A percentile compares a stretch with the other conserved stretches of the same genome.
Conservation (phyloP, 371 early-diverging fungal genomes). For the Mucor circinelloides region DNA sequence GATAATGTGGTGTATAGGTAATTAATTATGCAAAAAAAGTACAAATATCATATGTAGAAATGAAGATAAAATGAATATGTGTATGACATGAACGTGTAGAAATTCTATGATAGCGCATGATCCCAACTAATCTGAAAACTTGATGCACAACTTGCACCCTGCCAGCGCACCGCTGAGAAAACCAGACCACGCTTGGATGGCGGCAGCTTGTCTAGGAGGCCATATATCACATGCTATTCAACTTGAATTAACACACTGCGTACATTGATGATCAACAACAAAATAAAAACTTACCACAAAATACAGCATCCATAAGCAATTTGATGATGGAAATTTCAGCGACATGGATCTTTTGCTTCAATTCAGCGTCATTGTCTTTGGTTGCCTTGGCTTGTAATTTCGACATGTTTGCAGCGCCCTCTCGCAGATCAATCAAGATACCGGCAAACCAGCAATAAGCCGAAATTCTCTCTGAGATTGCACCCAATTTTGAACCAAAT, state of each 20-base stretch:
- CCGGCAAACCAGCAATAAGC: constrained; percentile 64
- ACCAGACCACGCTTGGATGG: constrained; percentile 75
- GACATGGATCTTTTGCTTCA: constrained; percentile 46
- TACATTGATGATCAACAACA: not conserved
- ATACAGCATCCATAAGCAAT: constrained; percentile 61
- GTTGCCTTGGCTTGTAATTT: constrained; percentile 11
- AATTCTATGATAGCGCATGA: not conserved
- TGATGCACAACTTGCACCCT: constrained; percentile 68
- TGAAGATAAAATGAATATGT: not conserved
- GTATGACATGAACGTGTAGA: not conserved
- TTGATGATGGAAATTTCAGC: constrained; percentile 57
- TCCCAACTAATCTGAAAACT: constrained; percentile 24
- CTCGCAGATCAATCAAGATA: constrained; percentile 55
- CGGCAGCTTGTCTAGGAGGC: constrained; percentile 62
- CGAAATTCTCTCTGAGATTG: constrained; percentile 53
- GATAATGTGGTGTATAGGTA: not conserved
- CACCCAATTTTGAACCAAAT: constrained; percentile 40
- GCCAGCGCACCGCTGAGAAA: constrained; percentile 68
- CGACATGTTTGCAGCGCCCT: constrained; percentile 11
- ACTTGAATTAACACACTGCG: constrained; percentile 2
- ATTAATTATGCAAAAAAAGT: not conserved
- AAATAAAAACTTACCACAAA: constrained; percentile 60
- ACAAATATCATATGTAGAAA: not conserved
- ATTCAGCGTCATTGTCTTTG: constrained; percentile 5
- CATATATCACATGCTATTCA: constrained; percentile 69